These are phyloP conservation scores for Mimosa pudica DNA, from an alignment of 306 rosid genomes.

Conservation along the genomic window DNA sequence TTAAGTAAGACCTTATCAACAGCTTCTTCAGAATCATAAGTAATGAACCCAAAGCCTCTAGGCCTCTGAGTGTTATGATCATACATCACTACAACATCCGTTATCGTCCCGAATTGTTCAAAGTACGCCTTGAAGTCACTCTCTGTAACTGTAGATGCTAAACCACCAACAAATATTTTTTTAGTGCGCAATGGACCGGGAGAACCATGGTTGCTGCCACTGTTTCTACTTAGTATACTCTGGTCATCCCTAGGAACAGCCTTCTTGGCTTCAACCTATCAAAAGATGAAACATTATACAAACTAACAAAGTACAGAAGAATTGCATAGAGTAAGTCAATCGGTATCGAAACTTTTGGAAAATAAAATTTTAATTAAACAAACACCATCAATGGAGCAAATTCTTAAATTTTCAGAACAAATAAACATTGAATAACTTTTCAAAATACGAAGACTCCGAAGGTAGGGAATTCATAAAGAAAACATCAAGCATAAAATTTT, in stretches of 20 bases:
- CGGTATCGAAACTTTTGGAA: background rate
- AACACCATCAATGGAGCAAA: slow-evolving; percentile 20
- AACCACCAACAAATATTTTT: slow-evolving; percentile 96
- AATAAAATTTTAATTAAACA: slow-evolving; percentile 28
- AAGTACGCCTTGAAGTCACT: slow-evolving; percentile 89
- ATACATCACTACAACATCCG: slow-evolving; percentile 98
- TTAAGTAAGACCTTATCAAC: slow-evolving; percentile 85
- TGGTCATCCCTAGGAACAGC: slow-evolving; percentile 98
- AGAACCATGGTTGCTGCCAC: slow-evolving; percentile 84
- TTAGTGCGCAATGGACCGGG: slow-evolving; percentile 90
- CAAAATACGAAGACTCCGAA: background rate
- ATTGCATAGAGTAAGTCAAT: background rate
- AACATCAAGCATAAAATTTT: slow-evolving; percentile 39
- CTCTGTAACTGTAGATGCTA: slow-evolving; percentile 96
- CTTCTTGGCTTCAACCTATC: slow-evolving; percentile 94
- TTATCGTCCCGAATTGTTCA: slow-evolving; percentile 94
- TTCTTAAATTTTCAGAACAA: slow-evolving; percentile 33
- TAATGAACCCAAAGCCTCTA: slow-evolving; percentile 94
- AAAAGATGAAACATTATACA: slow-evolving; percentile 28
- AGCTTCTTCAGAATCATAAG: slow-evolving; percentile 94
- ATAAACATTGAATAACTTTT: slow-evolving; percentile 26
- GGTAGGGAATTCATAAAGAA: slow-evolving; percentile 28
- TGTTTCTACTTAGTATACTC: slow-evolving; percentile 72
- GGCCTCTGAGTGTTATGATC: slow-evolving; percentile 99
- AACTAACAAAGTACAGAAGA: slow-evolving; percentile 19